Percentiles rank a stretch among this genome's conserved stretches.
Evolutionary conservation across 2,329 filamentous ascomycete species (phyloP).

Genomic region (Fusarium pilosicola): DNA sequence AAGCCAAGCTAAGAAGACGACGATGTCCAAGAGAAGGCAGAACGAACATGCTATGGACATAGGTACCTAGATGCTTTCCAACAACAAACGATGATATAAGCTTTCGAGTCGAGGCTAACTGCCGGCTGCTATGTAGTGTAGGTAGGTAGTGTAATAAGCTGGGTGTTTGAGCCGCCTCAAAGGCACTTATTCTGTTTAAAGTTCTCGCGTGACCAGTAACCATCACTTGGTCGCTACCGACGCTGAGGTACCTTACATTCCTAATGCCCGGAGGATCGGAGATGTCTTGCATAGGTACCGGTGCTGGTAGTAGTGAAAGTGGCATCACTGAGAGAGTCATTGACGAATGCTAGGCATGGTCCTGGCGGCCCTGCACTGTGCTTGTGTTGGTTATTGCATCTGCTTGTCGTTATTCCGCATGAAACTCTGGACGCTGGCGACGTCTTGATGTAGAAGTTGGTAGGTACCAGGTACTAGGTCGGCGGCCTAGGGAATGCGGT

Average conservation of each 20-base stretch:
- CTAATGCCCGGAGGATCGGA: background rate
- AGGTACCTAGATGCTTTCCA: background rate
- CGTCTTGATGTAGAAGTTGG: background rate
- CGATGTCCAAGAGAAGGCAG: background rate
- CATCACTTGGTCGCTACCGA: background rate
- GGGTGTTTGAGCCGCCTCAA: background rate
- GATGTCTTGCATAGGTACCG: background rate
- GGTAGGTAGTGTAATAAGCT: background rate
- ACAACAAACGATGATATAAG: background rate
- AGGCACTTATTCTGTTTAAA: background rate
- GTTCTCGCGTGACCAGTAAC: conserved; percentile 3
- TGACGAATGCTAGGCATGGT: background rate
- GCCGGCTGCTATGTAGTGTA: background rate
- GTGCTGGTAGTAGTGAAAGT: background rate
- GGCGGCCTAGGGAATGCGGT: background rate
- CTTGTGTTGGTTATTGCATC: background rate
- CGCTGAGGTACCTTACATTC: background rate
- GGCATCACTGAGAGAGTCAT: background rate
- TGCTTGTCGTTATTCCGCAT: background rate
- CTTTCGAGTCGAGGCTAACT: background rate
- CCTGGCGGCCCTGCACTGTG: background rate
- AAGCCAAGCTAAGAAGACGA: background rate
- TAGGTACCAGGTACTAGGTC: background rate
- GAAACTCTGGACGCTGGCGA: background rate
- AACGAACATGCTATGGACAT: background rate